These are phyloP conservation scores for Pinus tabuliformis DNA, from an alignment of 75 land plant species.

Conservation along the genomic window DNA sequence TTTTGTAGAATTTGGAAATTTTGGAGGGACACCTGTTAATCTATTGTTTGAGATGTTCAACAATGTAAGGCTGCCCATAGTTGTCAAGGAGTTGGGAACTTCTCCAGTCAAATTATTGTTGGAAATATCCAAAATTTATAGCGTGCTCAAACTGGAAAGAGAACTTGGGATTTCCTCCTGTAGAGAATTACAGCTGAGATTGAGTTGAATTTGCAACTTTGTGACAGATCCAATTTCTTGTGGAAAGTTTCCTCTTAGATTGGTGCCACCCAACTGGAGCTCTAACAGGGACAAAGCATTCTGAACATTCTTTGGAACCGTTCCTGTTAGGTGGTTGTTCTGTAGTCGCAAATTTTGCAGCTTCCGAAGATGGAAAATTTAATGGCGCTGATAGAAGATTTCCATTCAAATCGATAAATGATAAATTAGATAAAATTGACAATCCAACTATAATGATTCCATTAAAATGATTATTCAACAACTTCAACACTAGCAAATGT, in stretches of 20 bases:
- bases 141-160: constrained; percentile 2
- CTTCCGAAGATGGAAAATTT: constrained; percentile 18
- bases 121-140: constrained; percentile 49
- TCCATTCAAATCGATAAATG: constrained; percentile 24
- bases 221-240: constrained; percentile 4
- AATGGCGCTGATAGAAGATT: constrained; percentile 28
- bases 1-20: not conserved
- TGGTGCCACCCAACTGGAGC: constrained; percentile 48
- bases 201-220: constrained; percentile 27
- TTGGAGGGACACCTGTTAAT: constrained; percentile 30
- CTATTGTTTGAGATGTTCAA: constrained; percentile 48
- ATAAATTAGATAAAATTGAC: constrained; percentile 21
- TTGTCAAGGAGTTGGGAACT: constrained; percentile 23
- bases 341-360: constrained; percentile 24
- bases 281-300: constrained; percentile 15
- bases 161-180: constrained; percentile 30
- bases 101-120: constrained; percentile 47
- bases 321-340: constrained; percentile 30
- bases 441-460: constrained; percentile 1
- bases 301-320: constrained; percentile 19
- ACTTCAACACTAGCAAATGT: not conserved
- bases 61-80: constrained; percentile 17
- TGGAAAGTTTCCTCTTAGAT: constrained; percentile 43
- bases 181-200: constrained; percentile 51
- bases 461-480: constrained; percentile 8